Conservation (phyloP, 179 eudicot genomes). For the Amaranthus tricolor region DNA sequence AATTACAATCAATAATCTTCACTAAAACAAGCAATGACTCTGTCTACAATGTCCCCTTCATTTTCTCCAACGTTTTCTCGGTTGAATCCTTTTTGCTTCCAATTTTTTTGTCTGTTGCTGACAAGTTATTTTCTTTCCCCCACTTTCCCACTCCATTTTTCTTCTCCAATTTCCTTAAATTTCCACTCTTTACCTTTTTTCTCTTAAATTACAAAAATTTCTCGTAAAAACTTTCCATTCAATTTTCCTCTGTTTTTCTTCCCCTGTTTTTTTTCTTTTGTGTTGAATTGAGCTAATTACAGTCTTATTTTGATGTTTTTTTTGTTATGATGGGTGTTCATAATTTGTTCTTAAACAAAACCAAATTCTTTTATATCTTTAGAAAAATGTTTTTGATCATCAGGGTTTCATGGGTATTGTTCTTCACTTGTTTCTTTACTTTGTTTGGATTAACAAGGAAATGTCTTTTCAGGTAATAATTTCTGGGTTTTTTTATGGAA, state of each 20-base stretch:
- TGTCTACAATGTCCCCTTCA: not conserved
- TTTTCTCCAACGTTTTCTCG: not conserved
- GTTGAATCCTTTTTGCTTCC: not conserved
- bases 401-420: constrained; percentile 32
- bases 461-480: constrained; percentile 54
- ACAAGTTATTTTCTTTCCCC: constrained; percentile 34
- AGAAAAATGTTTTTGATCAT: constrained; percentile 33
- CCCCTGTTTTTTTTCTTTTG: constrained; percentile 27
- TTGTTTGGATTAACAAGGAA: constrained; percentile 44
- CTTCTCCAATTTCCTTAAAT: constrained; percentile 22
- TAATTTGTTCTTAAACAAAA: constrained; percentile 9
- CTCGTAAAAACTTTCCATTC: constrained; percentile 10
- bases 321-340: constrained; percentile 28
- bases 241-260: constrained; percentile 22
- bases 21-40: not conserved
- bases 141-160: not conserved
- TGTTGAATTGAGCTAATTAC: constrained; percentile 15
- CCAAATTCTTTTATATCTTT: constrained; percentile 33
- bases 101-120: constrained; percentile 13
- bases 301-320: not conserved
- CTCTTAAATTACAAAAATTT: not conserved
- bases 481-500: not conserved
- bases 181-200: not conserved
- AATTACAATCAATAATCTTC: not conserved
- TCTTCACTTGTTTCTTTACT: constrained; percentile 37